Percentiles rank a stretch among this genome's conserved stretches.
phyloP scores from a whole-genome alignment of 2,329 filamentous ascomycete species.

The Alternaria dauci region DNA sequence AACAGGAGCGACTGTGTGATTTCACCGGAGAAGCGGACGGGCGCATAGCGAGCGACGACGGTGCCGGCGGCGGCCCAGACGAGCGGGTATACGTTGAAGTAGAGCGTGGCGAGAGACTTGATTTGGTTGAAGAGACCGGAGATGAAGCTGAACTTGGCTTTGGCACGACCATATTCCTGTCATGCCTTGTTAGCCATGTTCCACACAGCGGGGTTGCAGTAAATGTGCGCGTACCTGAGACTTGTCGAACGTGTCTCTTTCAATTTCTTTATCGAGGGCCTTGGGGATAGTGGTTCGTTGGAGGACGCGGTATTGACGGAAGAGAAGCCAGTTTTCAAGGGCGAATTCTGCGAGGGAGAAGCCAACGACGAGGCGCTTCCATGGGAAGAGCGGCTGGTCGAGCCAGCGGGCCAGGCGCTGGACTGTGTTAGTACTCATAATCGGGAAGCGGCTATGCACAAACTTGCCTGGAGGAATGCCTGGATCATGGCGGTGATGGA shows the following conservation, averaged over 20 bases:
- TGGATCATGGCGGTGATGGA: slow-evolving; percentile 46
- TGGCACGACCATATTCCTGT: slow-evolving; percentile 88
- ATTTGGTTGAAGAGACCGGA: slow-evolving; percentile 83
- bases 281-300: slow-evolving; percentile 81
- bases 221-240: slow-evolving; percentile 65
- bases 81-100: slow-evolving; percentile 88
- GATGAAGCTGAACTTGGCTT: slow-evolving; percentile 87
- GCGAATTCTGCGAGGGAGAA: slow-evolving; percentile 93
- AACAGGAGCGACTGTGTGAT: slow-evolving; percentile 94
- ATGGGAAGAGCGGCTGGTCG: slow-evolving; percentile 92
- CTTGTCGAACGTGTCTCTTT: slow-evolving; percentile 91
- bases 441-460: not conserved
- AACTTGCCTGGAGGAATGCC: slow-evolving; percentile 45
- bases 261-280: slow-evolving; percentile 87
- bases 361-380: slow-evolving; percentile 94
- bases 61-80: slow-evolving; percentile 85
- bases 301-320: slow-evolving; percentile 89
- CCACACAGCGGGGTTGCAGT: not conserved
- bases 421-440: slow-evolving; percentile 20
- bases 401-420: slow-evolving; percentile 81
- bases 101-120: slow-evolving; percentile 88
- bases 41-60: slow-evolving; percentile 76
- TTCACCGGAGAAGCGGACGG: slow-evolving; percentile 83
- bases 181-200: slow-evolving; percentile 25
- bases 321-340: slow-evolving; percentile 87